Conservation (phyloP, 441 rosid genomes). For the Arabidopsis hybrid region DNA sequence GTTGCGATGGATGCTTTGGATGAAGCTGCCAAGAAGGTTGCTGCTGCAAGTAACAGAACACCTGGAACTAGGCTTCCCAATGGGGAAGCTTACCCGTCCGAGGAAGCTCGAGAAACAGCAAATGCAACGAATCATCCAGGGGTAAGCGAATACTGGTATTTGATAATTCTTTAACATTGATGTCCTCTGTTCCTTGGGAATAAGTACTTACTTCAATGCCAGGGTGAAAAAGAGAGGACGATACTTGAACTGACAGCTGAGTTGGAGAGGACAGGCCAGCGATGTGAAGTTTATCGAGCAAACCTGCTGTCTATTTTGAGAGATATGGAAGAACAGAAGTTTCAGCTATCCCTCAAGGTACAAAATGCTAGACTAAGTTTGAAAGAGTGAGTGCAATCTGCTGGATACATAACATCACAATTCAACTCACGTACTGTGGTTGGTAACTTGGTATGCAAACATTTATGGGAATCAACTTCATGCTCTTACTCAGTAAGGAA, state of each 20-base stretch:
- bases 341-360: conserved; percentile 75
- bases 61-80: conserved; percentile 40
- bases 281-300: conserved; percentile 71
- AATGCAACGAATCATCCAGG: conserved; percentile 45
- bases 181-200: conserved; percentile 13
- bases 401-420: conserved; percentile 28
- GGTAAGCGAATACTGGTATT: conserved; percentile 52
- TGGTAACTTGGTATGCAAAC: conserved; percentile 3
- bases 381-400: conserved; percentile 65
- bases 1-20: conserved; percentile 67
- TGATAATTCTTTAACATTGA: conserved; percentile 1
- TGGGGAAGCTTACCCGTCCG: conserved; percentile 52
- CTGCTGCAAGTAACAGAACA: conserved; percentile 57
- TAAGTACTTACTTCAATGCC: conserved; percentile 36
- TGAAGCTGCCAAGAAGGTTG: conserved; percentile 69
- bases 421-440: not conserved
- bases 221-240: conserved; percentile 73
- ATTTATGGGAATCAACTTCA: conserved; percentile 14
- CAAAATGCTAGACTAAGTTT: conserved; percentile 73
- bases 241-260: conserved; percentile 59
- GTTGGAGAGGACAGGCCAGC: conserved; percentile 63
- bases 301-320: conserved; percentile 66
- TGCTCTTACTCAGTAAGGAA: conserved; percentile 16
- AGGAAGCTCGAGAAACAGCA: conserved; percentile 50
- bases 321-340: conserved; percentile 81